These are phyloP conservation scores for Candida orba DNA, from an alignment of 805 yeast genomes.

Conservation along the genomic window DNA sequence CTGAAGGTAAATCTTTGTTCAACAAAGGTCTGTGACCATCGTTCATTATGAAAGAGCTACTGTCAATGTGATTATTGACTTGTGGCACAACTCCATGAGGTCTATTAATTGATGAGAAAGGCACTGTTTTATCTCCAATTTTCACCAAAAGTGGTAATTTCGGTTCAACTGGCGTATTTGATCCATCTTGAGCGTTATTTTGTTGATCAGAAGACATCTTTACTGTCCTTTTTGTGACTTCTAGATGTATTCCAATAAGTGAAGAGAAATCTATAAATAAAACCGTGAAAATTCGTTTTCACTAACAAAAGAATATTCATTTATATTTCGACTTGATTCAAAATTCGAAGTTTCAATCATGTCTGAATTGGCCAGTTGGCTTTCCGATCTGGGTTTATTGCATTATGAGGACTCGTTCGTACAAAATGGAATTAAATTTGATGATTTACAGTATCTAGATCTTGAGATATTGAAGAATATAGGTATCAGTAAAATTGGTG, in stretches of 20 bases:
- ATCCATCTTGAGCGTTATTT: no score
- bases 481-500: slow-evolving; percentile 77
- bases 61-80: neutral
- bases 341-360: no score
- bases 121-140: slow-evolving; percentile 7
- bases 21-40: slow-evolving; percentile 5
- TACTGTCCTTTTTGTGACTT: neutral
- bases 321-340: no score
- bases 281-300: no score
- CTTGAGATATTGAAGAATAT: slow-evolving; percentile 58
- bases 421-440: slow-evolving; percentile 16
- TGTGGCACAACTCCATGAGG: neutral
- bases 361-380: slow-evolving; percentile 1
- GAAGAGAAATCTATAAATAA: no score
- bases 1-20: neutral
- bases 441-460: slow-evolving; percentile 36
- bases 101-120: slow-evolving; percentile 5
- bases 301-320: no score
- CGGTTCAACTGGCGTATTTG: neutral
- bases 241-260: no score
- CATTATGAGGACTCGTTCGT: slow-evolving; percentile 3
- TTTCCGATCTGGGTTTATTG: neutral
- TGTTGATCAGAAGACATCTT: no score
- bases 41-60: neutral
- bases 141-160: neutral